phyloP scores from a whole-genome alignment of 148 eudicot species.

The Rhododendron molle region DNA sequence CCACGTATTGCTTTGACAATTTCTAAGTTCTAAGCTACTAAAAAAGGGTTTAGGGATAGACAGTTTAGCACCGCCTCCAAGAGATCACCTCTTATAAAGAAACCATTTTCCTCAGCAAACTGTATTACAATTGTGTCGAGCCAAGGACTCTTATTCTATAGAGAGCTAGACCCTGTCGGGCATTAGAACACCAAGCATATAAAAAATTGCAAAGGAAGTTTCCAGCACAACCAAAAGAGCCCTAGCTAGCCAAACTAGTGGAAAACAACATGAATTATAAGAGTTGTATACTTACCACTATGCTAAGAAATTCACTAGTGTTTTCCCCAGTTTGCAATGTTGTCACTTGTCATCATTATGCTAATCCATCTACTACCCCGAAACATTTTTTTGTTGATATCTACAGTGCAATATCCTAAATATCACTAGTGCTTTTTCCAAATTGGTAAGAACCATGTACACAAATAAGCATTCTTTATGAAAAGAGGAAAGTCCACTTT shows the following conservation, averaged over 20 bases:
- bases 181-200: background rate
- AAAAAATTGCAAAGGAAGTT: background rate
- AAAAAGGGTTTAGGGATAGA: background rate
- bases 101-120: background rate
- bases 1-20: background rate
- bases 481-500: too few relatives aligned
- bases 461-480: background rate
- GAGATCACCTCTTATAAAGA: background rate
- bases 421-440: background rate
- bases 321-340: background rate
- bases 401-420: background rate
- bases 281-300: background rate
- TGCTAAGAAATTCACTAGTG: background rate
- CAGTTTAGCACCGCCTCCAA: background rate
- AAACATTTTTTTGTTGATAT: background rate
- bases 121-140: background rate
- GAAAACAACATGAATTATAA: background rate
- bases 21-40: background rate
- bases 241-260: background rate
- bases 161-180: background rate
- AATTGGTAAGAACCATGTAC: background rate
- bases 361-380: background rate
- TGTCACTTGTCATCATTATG: background rate
- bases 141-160: background rate
- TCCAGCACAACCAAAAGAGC: background rate